Percentiles rank a stretch among this genome's conserved stretches.
phyloP scores from a whole-genome alignment of 1,284 basidiomycete genomes.

The Papiliotrema laurentii region DNA sequence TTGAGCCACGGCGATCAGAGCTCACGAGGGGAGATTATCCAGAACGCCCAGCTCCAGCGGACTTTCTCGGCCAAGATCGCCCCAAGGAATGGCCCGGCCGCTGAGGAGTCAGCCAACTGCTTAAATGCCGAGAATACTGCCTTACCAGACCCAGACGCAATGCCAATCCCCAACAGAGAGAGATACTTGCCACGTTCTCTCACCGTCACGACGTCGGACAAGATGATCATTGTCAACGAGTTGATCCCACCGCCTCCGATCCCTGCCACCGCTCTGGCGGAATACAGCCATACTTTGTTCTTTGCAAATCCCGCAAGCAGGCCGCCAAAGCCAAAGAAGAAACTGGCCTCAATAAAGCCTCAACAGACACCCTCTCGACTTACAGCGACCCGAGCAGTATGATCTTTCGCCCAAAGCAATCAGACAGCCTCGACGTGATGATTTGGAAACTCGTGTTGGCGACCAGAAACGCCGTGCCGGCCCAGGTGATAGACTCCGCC shows the following conservation, averaged over 20 bases:
- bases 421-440: constrained; percentile 22
- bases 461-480: constrained; percentile 31
- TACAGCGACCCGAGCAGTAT: constrained; percentile 15
- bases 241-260: constrained; percentile 51
- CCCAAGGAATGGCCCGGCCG: constrained; percentile 27
- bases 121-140: neutral
- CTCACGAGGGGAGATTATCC: constrained; percentile 26
- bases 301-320: constrained; percentile 31
- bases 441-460: constrained; percentile 33
- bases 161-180: constrained; percentile 26
- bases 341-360: neutral
- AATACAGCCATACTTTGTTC: constrained; percentile 31
- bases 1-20: neutral
- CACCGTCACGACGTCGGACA: constrained; percentile 48
- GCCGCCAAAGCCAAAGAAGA: constrained; percentile 29
- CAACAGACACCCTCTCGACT: neutral
- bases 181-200: constrained; percentile 49
- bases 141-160: constrained; percentile 23
- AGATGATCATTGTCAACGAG: constrained; percentile 48
- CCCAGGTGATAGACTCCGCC: constrained; percentile 27
- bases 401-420: constrained; percentile 30
- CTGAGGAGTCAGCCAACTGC: constrained; percentile 1
- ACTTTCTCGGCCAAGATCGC: constrained; percentile 24
- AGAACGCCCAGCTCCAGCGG: constrained; percentile 31
- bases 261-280: constrained; percentile 47